Base-by-base conservation (phyloP, 306 rosid genomes). In the Abrus pulchellus region DNA sequence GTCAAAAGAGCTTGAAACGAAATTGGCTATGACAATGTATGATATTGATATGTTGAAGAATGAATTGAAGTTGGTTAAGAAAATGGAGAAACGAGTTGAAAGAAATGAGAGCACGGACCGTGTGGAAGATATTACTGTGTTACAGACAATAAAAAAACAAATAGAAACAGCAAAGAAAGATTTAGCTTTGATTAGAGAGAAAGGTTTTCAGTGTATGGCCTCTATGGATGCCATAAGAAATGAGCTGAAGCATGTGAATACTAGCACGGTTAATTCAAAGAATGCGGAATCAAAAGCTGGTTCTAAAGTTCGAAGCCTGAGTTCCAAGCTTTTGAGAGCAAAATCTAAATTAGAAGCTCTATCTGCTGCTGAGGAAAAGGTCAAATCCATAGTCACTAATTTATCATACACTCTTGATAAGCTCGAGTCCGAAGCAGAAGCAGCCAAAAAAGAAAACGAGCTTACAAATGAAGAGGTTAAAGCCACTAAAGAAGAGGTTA, bases 151-250 rank as follows among this genome's bases (percentile, higher is more conserved):
- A 43, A 43, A 27, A 43, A 20, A 43, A 67, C 54, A 67, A 67
- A 20, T 44, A 44, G 38, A 67, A 4, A 36, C 53, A 9, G 36
- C 72, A 67, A 67, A 67, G 72, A 67, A 44, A 27, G 54, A 67
- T 0, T 67, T 67, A 28, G 72, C 72, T 43, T 67, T 7, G 36
- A 27, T 67, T 9, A 67, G 72, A 67, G 72, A 27, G 32, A 0
- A 67, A 44, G 72, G 72, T 67, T 67, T 67, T 27, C 27, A 27
- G 20, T 44, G 27, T 3, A 67, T 67, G 54, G 8, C 72, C 20
- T 43, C 72, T 27, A 67, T 67, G 72, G 72, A 67, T 44, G 53
- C 8, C 43, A 67, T 33, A 67, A 67, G 72, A 67, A 67, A 67
- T 44, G 54, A 67, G 72, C 3, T 43, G 72, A 67, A 43, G 38